These are phyloP conservation scores for Penicillium sp. DNA, from an alignment of 2,329 filamentous ascomycete species.

Conservation along the genomic window DNA sequence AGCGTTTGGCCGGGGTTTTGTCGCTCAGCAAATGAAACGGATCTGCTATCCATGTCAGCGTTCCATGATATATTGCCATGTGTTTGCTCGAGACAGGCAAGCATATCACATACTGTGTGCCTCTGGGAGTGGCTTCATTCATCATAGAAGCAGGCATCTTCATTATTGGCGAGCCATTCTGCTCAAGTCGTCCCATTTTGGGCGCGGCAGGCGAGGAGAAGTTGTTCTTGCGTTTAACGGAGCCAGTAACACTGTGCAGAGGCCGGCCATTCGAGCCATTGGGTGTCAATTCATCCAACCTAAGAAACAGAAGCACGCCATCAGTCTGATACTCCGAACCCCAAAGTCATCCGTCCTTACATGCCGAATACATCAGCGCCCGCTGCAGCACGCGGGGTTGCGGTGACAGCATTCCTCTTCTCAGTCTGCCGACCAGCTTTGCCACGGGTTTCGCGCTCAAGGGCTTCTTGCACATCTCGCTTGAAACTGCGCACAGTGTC, in stretches of 20 bases:
- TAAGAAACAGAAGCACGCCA: conserved; percentile 23
- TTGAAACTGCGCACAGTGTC: conserved; percentile 74
- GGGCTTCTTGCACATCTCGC: conserved; percentile 74
- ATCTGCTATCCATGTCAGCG: conserved; percentile 34
- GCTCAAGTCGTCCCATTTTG: conserved; percentile 43
- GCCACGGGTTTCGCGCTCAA: conserved; percentile 71
- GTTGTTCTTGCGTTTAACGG: conserved; percentile 52
- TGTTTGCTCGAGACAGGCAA: neutral
- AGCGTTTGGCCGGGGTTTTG: conserved; percentile 73
- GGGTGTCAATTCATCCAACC: conserved; percentile 65
- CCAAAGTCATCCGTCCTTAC: conserved; percentile 43
- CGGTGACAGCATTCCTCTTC: conserved; percentile 54
- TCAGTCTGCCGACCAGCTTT: conserved; percentile 60
- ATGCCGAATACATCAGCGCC: conserved; percentile 77
- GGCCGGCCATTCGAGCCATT: conserved; percentile 50
- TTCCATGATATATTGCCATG: neutral
- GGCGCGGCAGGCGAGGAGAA: conserved; percentile 46
- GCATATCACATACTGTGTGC: conserved; percentile 35
- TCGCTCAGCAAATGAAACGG: conserved; percentile 69
- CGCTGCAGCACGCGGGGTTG: conserved; percentile 56
- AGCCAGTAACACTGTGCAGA: conserved; percentile 35
- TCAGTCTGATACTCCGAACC: neutral
- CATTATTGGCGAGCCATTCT: conserved; percentile 49
- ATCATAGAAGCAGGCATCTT: conserved; percentile 36
- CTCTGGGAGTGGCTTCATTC: conserved; percentile 31